Evolutionary conservation across 2,329 filamentous ascomycete genomes (phyloP).

Genomic region (Drechslerella dactyloides): DNA sequence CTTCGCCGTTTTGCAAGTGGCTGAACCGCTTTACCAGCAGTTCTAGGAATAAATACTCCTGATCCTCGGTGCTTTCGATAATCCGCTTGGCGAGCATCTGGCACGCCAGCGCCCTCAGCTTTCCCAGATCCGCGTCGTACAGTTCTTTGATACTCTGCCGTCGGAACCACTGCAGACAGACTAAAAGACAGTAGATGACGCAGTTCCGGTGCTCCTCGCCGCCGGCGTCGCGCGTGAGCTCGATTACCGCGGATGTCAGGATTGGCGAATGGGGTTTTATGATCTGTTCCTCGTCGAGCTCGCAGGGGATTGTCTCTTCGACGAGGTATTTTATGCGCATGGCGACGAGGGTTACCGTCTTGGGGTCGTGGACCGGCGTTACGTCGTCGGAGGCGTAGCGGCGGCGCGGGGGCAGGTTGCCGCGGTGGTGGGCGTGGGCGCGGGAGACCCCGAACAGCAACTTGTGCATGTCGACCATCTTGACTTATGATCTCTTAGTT

Average conservation of each 20-base stretch:
- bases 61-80: constrained; percentile 84
- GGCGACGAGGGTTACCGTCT: constrained; percentile 86
- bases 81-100: constrained; percentile 87
- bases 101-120: constrained; percentile 78
- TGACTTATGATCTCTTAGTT: too few relatives aligned
- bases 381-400: constrained; percentile 20
- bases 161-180: constrained; percentile 68
- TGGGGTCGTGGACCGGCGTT: constrained; percentile 58
- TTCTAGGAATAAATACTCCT: constrained; percentile 77
- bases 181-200: constrained; percentile 81
- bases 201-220: constrained; percentile 75
- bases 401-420: constrained; percentile 30
- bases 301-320: constrained; percentile 86
- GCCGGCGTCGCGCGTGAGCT: constrained; percentile 81
- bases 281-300: constrained; percentile 77
- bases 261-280: constrained; percentile 82
- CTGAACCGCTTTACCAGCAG: constrained; percentile 83
- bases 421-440: constrained; percentile 24
- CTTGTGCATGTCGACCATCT: constrained; percentile 47
- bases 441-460: constrained; percentile 40
- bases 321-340: constrained; percentile 77
- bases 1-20: constrained; percentile 72
- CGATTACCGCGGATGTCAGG: constrained; percentile 79
- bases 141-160: constrained; percentile 67
- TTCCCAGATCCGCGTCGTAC: constrained; percentile 80